Evolutionary conservation across 768 basidiomycete species (phyloP).

Genomic region (Tylopilus felleus): DNA sequence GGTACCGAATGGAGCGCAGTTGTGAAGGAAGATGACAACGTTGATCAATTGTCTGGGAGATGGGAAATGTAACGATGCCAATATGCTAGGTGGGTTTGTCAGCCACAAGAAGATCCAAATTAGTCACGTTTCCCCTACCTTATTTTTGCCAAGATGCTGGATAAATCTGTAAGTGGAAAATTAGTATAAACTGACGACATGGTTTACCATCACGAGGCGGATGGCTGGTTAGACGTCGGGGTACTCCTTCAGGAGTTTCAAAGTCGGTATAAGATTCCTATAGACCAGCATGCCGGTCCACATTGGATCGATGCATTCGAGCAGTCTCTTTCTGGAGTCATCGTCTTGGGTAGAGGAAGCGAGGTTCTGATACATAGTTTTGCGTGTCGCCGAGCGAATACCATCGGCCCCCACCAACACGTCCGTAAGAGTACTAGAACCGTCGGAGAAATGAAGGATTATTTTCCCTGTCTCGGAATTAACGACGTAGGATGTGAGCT

Average conservation of each 20-base stretch:
- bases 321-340: conserved; percentile 5
- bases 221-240: conserved; percentile 29
- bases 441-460: conserved; percentile 37
- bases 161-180: no score
- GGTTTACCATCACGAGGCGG: conserved; percentile 23
- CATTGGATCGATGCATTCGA: conserved; percentile 21
- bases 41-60: no score
- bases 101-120: no score
- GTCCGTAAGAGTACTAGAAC: conserved; percentile 34
- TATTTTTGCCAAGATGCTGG: no score
- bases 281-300: conserved; percentile 32
- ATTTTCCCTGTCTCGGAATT: conserved; percentile 23
- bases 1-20: no score
- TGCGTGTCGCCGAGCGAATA: conserved; percentile 34
- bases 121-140: no score
- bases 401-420: conserved; percentile 45
- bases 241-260: not conserved
- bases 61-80: no score
- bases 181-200: not conserved
- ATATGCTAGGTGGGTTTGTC: no score
- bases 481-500: not conserved
- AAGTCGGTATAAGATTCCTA: conserved; percentile 33
- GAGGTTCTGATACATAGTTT: conserved; percentile 15
- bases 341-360: conserved; percentile 5
- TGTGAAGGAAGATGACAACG: no score